A percentile compares a stretch with the other conserved stretches of the same genome.
Conservation (phyloP, 2,329 filamentous ascomycete genomes). For the Colletotrichum lini region DNA sequence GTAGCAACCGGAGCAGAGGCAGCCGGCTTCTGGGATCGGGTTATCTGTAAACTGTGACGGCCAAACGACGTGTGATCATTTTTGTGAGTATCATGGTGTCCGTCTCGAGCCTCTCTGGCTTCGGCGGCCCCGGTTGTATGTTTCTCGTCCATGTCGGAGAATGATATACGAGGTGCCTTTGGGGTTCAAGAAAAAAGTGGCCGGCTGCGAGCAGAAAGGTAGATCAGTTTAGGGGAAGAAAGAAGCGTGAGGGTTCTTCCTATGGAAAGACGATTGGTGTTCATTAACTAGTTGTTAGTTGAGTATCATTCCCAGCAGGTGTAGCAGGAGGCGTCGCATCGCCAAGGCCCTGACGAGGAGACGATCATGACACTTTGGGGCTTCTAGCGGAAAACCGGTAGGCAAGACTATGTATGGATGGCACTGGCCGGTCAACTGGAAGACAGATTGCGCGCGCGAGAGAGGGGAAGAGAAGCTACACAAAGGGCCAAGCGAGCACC, state of each 20-base stretch:
- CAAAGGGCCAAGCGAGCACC: not conserved
- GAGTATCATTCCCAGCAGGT: not conserved
- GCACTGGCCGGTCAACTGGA: not conserved
- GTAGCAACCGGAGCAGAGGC: not conserved
- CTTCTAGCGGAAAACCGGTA: not conserved
- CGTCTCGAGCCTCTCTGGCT: too few relatives aligned
- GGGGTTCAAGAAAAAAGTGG: too few relatives aligned
- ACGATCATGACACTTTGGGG: conserved; percentile 18
- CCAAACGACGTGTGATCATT: conserved; percentile 11
- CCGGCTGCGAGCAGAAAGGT: too few relatives aligned
- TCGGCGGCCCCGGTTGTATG: not conserved
- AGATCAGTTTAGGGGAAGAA: not conserved
- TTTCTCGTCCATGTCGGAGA: conserved; percentile 25
- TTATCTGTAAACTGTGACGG: conserved; percentile 36
- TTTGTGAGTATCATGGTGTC: not conserved
- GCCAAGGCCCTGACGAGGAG: conserved; percentile 15
- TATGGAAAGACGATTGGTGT: not conserved
- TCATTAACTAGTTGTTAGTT: not conserved
- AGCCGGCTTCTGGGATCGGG: not conserved
- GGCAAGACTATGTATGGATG: not conserved
- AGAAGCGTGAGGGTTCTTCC: not conserved
- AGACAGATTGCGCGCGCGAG: not conserved
- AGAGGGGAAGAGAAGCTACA: too few relatives aligned
- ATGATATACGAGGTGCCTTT: not conserved
- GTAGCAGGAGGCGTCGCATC: not conserved